Percentiles rank a stretch among this genome's conserved stretches.
Evolutionary conservation across 441 rosid species (phyloP).

Genomic region (Pelargonium australe): DNA sequence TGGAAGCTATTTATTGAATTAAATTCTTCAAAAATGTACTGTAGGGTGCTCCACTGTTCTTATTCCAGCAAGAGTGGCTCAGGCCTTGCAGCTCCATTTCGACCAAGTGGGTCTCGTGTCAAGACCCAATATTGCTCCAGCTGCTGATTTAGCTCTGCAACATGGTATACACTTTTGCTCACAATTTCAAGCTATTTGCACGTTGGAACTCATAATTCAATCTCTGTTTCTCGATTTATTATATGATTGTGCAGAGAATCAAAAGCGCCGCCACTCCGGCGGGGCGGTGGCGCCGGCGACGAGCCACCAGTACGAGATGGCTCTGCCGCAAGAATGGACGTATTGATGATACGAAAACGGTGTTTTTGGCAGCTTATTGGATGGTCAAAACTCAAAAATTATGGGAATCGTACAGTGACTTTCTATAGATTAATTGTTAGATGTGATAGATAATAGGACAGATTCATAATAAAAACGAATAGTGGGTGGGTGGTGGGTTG

Average conservation of each 20-base stretch:
- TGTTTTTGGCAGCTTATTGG: too few relatives aligned
- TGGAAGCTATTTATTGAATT: not conserved
- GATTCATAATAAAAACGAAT: too few relatives aligned
- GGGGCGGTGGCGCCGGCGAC: slow-evolving; percentile 28
- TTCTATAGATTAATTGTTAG: too few relatives aligned
- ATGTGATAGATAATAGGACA: too few relatives aligned
- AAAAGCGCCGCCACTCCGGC: slow-evolving; percentile 26
- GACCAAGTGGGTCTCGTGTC: slow-evolving; percentile 57
- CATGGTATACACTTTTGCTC: slow-evolving; percentile 32
- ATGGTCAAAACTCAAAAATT: too few relatives aligned
- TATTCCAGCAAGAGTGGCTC: slow-evolving; percentile 72
- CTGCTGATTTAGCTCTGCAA: too few relatives aligned
- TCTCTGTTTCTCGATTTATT: not conserved
- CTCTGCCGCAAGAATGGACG: slow-evolving; percentile 81
- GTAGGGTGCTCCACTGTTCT: slow-evolving; percentile 66
- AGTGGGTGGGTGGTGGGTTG: too few relatives aligned
- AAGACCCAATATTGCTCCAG: slow-evolving; percentile 31
- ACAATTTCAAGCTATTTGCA: not conserved
- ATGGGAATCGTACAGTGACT: too few relatives aligned
- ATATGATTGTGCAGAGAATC: slow-evolving; percentile 28
- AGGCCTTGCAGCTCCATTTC: slow-evolving; percentile 62
- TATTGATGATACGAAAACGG: slow-evolving; percentile 31
- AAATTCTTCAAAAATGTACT: not conserved
- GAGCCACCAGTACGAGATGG: slow-evolving; percentile 37
- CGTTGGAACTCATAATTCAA: slow-evolving; percentile 4